phyloP scores from a whole-genome alignment of 805 yeast genomes.

The Myxozyma mucilagina region DNA sequence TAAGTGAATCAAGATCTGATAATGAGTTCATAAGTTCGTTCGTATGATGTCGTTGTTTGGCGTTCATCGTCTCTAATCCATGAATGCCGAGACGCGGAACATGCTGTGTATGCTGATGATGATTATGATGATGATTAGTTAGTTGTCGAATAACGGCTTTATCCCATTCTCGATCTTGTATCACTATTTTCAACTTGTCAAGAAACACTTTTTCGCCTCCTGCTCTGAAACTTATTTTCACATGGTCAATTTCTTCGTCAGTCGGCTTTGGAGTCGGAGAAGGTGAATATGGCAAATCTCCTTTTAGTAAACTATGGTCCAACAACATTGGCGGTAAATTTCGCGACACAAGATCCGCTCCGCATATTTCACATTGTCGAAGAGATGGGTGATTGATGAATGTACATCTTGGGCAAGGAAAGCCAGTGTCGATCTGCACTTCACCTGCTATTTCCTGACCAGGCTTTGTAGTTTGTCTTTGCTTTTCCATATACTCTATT shows the following conservation, averaged over 20 bases:
- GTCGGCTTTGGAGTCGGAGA: slow-evolving; percentile 14
- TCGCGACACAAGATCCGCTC: slow-evolving; percentile 50
- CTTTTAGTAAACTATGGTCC: slow-evolving; percentile 35
- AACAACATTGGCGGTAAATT: slow-evolving; percentile 35
- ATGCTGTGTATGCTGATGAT: background rate
- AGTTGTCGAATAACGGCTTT: background rate
- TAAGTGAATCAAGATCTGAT: slow-evolving; percentile 71
- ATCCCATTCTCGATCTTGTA: slow-evolving; percentile 58
- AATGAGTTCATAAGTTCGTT: slow-evolving; percentile 67
- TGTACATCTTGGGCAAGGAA: slow-evolving; percentile 63
- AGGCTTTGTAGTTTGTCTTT: background rate
- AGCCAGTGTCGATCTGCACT: slow-evolving; percentile 19
- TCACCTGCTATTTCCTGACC: slow-evolving; percentile 7
- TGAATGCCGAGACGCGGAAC: slow-evolving; percentile 58
- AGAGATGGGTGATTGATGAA: slow-evolving; percentile 81
- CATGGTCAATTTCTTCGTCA: slow-evolving; percentile 36
- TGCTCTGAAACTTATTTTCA: slow-evolving; percentile 73
- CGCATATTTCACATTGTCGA: slow-evolving; percentile 84
- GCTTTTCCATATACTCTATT: background rate
- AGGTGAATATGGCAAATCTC: slow-evolving; percentile 8
- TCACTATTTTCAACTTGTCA: slow-evolving; percentile 46
- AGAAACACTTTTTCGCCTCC: slow-evolving; percentile 64
- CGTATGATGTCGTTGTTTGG: slow-evolving; percentile 55
- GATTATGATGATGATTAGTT: background rate
- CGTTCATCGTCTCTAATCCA: slow-evolving; percentile 62